Base-by-base conservation (phyloP, 768 basidiomycete genomes). In the Scleroderma citrinum region DNA sequence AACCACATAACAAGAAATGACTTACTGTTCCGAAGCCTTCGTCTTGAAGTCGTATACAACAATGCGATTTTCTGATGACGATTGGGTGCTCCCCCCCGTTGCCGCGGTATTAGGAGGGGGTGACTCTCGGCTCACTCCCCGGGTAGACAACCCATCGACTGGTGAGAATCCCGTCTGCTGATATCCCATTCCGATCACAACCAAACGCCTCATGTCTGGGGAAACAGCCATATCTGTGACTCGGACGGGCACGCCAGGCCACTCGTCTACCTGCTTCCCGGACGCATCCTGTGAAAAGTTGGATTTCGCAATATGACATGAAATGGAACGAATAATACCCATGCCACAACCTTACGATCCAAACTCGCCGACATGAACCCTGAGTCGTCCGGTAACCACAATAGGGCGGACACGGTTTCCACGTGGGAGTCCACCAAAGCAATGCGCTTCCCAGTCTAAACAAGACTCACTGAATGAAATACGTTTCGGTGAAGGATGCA, bases 361-460 rank as follows among this genome's bases (percentile, higher is more conserved):
- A 95, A 73, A 37, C 87, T 87, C 44, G 85, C 86, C 11, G 92
- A 94, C 56, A 96, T 78, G 63, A 98, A 96, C 7, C 90, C 92
- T 19, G 82, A 81, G 30, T 86, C 86, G 63, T 96, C 88, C 17
- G 92, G 87, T 35, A 92, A 71, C 91, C 92, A 97, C 26, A 80
- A 77, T 31, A 97, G 76, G 2, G 91, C 82, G 16, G 89, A 89
- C 46, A 98, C 89, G 2, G 83, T 83, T 51, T 97, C 92, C 35
- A 71, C 69, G 64, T 97, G 92, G 32, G 77, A 77, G 11, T 82
- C 77, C 17, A 91, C 71, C 0, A 78, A 76, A 50, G 80, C 74
- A 44, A 85, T 69, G 62, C 81, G 83, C 46, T 75, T 66, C n/a
- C 91, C 91, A 32, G 85, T 86, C 91, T 94, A 59, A 12, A 20